Percentiles rank a stretch among this genome's conserved stretches.
Evolutionary conservation across 2,329 filamentous ascomycete species (phyloP).

Genomic region (Emydomyces testavorans): DNA sequence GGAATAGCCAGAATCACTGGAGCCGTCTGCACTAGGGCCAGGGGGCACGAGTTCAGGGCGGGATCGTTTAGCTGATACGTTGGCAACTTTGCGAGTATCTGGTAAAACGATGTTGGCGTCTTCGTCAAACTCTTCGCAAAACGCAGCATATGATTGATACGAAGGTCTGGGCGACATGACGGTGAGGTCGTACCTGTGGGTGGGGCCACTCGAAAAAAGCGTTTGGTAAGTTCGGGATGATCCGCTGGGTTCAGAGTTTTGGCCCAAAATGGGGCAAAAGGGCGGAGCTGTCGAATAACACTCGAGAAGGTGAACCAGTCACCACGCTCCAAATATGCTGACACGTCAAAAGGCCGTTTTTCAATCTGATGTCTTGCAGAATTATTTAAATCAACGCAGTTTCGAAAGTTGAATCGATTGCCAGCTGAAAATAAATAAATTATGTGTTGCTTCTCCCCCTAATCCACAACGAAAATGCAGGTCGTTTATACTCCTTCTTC

Average conservation of each 20-base stretch:
- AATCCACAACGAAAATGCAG: not conserved
- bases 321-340: slow-evolving; percentile 3
- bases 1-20: slow-evolving; percentile 53
- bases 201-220: slow-evolving; percentile 7
- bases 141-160: slow-evolving; percentile 30
- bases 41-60: slow-evolving; percentile 32
- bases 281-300: slow-evolving; percentile 7
- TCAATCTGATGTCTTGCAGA: slow-evolving; percentile 3
- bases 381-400: slow-evolving; percentile 7
- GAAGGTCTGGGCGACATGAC: slow-evolving; percentile 30
- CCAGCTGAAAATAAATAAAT: slow-evolving; percentile 1
- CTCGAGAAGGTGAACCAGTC: slow-evolving; percentile 7
- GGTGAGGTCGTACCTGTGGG: slow-evolving; percentile 11
- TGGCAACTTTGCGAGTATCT: slow-evolving; percentile 41
- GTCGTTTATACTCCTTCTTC: not conserved
- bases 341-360: slow-evolving; percentile 9
- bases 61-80: slow-evolving; percentile 41
- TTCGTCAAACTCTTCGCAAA: slow-evolving; percentile 40
- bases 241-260: slow-evolving; percentile 13
- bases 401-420: not conserved
- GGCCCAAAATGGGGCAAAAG: slow-evolving; percentile 13
- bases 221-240: slow-evolving; percentile 14
- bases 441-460: not conserved
- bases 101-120: slow-evolving; percentile 34
- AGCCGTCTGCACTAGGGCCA: slow-evolving; percentile 33